Base-by-base conservation (phyloP, 441 rosid species). In the Dalechampia spathulata region DNA sequence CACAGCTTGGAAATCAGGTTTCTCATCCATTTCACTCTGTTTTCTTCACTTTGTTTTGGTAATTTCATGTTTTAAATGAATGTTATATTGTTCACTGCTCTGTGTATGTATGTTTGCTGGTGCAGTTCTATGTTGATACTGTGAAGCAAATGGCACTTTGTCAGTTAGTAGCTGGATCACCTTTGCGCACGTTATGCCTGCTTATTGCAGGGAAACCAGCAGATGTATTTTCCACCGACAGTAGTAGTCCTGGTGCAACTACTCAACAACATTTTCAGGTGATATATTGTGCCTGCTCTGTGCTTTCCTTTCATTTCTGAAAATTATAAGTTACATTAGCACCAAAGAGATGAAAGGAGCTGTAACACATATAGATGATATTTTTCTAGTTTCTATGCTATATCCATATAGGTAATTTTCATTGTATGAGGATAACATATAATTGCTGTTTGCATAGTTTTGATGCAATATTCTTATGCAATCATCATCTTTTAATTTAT, bases 1-100 rank as follows among this genome's bases (percentile, higher is more conserved):
- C 96, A 44, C 98, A 90, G 64, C 90, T 94, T 65, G 99, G 98
- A 28, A 73, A 94, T 38, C 96, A 94, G 92, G 99, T 94, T n/a
- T 66, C 46, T 71, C 63, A 49, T 67, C 45, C 17, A 25, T 32
- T 74, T 63, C 53, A 50, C 59, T 21, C 46, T 46, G 13, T 41
- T 38, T 34, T 25, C 40, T 43, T 22, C 39, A 38, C 46, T 39
- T n/a, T 58, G 7, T 52, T 30, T 27, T 44, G 49, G 27, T 60
- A 13, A 36, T 57, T 68, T 51, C 11, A 39, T 49, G 23, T 28
- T 41, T 25, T 19, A 49, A 65, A 60, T 38, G 34, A 34, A 25
- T 20, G 39, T 23, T 21, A 9, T 52, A 32, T 52, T n/a, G 38
- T 28, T 44, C 40, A 21, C 61, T 53, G 37, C 19, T 50, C 15